Evolutionary conservation across 495 filamentous ascomycete genomes (phyloP).

Genomic region (Hypomontagnella monticulosa): DNA sequence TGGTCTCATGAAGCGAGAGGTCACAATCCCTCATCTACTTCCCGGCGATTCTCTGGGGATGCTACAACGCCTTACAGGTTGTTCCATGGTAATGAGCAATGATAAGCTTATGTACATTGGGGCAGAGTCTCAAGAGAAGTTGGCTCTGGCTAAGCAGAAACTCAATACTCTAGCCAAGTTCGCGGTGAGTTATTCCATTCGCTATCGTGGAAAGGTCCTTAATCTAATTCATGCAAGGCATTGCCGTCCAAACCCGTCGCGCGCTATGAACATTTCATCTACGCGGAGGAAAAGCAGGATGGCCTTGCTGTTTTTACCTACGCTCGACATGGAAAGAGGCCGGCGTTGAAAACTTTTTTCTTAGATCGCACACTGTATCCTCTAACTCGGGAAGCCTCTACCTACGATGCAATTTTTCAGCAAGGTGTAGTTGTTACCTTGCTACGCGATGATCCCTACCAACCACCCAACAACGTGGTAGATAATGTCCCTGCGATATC

Average conservation of each 20-base stretch:
- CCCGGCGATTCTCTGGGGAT: constrained; percentile 21
- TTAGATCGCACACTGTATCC: constrained; percentile 23
- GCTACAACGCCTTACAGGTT: constrained; percentile 41
- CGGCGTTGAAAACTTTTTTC: constrained; percentile 24
- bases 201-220: not conserved
- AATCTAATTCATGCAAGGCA: constrained; percentile 7
- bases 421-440: constrained; percentile 30
- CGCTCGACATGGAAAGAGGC: constrained; percentile 31
- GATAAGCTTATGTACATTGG: constrained; percentile 51
- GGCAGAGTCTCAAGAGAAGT: constrained; percentile 22
- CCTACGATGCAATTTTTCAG: constrained; percentile 28
- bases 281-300: constrained; percentile 47
- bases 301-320: constrained; percentile 48
- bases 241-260: not conserved
- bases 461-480: not conserved
- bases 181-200: constrained; percentile 43
- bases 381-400: not conserved
- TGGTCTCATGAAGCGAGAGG: constrained; percentile 1
- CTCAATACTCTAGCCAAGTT: constrained; percentile 49
- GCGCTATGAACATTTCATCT: constrained; percentile 45
- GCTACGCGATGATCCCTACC: not conserved
- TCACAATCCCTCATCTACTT: constrained; percentile 29
- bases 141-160: constrained; percentile 45
- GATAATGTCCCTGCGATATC: constrained; percentile 27
- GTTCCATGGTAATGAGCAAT: constrained; percentile 35